Evolutionary conservation across 352 stramenopile species (phyloP).

Genomic region (Phytophthora sansomeana): DNA sequence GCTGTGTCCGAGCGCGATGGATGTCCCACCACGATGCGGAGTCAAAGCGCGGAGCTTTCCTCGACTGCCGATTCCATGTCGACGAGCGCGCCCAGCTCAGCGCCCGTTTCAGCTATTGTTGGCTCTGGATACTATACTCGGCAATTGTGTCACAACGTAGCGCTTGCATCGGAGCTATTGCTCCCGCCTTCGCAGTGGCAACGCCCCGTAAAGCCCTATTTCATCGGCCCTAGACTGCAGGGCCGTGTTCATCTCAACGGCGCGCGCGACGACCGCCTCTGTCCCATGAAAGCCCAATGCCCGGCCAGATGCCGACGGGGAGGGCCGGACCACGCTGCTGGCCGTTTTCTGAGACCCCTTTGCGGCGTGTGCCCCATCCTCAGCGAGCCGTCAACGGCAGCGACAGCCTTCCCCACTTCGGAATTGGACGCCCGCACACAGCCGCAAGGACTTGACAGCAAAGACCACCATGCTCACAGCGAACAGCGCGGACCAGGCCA

Average conservation of each 20-base stretch:
- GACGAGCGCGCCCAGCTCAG: conserved; percentile 10
- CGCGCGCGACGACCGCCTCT: background rate
- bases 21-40: conserved; percentile 9
- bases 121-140: background rate
- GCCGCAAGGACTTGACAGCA: background rate
- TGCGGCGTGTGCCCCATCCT: conserved; percentile 32
- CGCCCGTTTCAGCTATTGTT: conserved; percentile 12
- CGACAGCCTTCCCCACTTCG: conserved; percentile 19
- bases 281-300: background rate
- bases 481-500: background rate
- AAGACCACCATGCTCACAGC: conserved; percentile 10
- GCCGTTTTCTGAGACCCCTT: conserved; percentile 41
- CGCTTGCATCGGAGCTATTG: background rate
- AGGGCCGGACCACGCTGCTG: conserved; percentile 21
- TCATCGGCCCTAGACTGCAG: too few relatives aligned
- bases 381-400: conserved; percentile 26
- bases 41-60: background rate
- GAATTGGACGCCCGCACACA: conserved; percentile 18
- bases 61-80: conserved; percentile 4
- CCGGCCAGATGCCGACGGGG: conserved; percentile 11
- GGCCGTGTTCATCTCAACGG: conserved; percentile 9
- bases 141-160: too few relatives aligned
- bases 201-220: background rate
- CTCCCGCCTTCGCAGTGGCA: background rate
- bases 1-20: conserved; percentile 2